phyloP scores from a whole-genome alignment of 1,284 basidiomycete species.

The Trichosporon coremiiforme region DNA sequence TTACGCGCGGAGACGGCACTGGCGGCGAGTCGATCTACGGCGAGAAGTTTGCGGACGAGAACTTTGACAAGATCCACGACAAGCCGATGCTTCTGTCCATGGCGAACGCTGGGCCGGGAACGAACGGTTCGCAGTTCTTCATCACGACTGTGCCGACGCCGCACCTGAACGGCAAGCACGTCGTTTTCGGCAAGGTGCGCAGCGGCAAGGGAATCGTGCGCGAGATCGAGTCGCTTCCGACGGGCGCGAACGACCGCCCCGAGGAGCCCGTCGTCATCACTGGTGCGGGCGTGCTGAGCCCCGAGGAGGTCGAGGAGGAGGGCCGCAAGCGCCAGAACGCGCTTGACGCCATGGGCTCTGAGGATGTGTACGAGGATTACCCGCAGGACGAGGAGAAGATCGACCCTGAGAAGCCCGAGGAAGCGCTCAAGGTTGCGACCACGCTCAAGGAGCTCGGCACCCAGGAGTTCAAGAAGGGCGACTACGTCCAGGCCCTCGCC shows the following conservation, averaged over 20 bases:
- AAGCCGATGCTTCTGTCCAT: constrained; percentile 84
- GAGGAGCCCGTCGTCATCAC: constrained; percentile 61
- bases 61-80: constrained; percentile 76
- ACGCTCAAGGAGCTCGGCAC: constrained; percentile 61
- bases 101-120: constrained; percentile 75
- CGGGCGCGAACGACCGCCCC: constrained; percentile 60
- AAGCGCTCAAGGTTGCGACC: constrained; percentile 56
- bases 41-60: constrained; percentile 78
- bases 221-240: constrained; percentile 66
- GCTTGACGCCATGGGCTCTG: constrained; percentile 35
- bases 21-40: constrained; percentile 86
- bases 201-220: constrained; percentile 69
- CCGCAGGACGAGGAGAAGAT: constrained; percentile 56
- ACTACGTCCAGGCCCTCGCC: constrained; percentile 69
- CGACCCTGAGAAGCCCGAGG: constrained; percentile 55
- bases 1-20: constrained; percentile 71
- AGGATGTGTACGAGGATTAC: constrained; percentile 54
- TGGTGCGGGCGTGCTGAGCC: constrained; percentile 59
- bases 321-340: constrained; percentile 40
- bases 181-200: constrained; percentile 76
- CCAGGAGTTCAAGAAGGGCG: constrained; percentile 71
- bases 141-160: constrained; percentile 58
- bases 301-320: constrained; percentile 48
- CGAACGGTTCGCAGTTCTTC: constrained; percentile 66
- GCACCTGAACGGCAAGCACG: constrained; percentile 70